Base-by-base conservation (phyloP, 208 protist species). In the Tritrichomonas foetus region DNA sequence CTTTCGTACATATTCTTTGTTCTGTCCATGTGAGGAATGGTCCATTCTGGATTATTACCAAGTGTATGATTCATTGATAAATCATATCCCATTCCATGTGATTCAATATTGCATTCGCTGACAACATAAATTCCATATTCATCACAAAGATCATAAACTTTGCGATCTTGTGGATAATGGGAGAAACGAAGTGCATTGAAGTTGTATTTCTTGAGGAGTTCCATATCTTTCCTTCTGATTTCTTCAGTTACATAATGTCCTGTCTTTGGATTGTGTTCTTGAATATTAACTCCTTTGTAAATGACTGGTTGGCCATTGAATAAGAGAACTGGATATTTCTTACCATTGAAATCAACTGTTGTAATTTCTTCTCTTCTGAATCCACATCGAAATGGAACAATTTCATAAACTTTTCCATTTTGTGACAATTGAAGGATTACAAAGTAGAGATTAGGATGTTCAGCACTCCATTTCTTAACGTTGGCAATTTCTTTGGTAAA, bases 31-130 rank as follows among this genome's bases (percentile, higher is more conserved):
- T 93, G 93, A 27, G 94, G 92, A 9, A 47, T 30, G 30, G 20
- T 57, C 94, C 94, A 95, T 50, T 64, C n/a, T n/a, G 11, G 80
- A 22, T 84, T 25, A 44, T 93, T 93, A 16, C 93, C 93, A 39
- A 95, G 64, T 49, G 44, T 53, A 33, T 84, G 80, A 22, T 16
- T 16, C 16, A 22, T 61, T 22, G 5, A 22, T 16, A 61, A 61
- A 47, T 95, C 82, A 78, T 93, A 61, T 20, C 61, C 49, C 50
- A 93, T 74, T 75, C 94, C 95, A 92, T 96, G 95, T 33, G 95
- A 95, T 93, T 96, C 95, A 64, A 95, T 93, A 92, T 96, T 96
- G 69, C 95, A 95, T 66, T 96, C 95, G 94, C 96, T 95, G 25
- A 95, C 72, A 33, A 96, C 95, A 44, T 94, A 95, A 57, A 96